Evolutionary conservation across 768 basidiomycete species (phyloP), one percentile per base, ranked within the genome.

Genomic region (Boletus huronensis): DNA sequence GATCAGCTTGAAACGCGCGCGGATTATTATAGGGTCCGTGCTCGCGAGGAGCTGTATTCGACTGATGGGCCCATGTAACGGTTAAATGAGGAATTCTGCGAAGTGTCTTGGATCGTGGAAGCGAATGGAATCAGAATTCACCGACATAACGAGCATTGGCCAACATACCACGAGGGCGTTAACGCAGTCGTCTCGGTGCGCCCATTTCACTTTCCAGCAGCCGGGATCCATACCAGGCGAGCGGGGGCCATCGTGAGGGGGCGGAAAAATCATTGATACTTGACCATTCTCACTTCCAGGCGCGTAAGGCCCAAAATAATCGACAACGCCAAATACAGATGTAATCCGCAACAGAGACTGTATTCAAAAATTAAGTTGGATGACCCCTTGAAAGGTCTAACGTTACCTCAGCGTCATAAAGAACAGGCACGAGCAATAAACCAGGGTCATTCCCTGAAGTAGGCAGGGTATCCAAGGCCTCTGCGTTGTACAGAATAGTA

Each of bases 151-250:
- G 41, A 29, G 19, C 11, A 17, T 31, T 21, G 29, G 17, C n/a
- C 45, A 17, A 68, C 74, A 52, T 66, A 88, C 90, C 79, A 82
- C 81, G 44, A 88, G 74, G 23, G 90, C 90, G 56, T 74, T 81
- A 39, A 90, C 79, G 55, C 85, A 87, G 59, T 92, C 84, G 55
- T 89, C 85, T 40, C 90, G 78, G 66, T 88, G 82, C 26, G 79
- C 75, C 87, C 87, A 93, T 64, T 91, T 93, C 38, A 90, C 77
- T 62, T 87, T 87, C 83, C 87, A 91, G 54, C 85, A 84, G 5
- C 76, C 70, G 1, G 61, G 57, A 49, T 83, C 80, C 88, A 89
- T 90, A 11, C 63, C 61, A 6, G 76, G 40, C 32, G 76, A 76
- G 39, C 84, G 82, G 26, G 79, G 77, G 3, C 73, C 76, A 61